Evolutionary conservation across 345 rosid species (phyloP), one percentile per base, ranked within the genome.

Genomic region (Populus tremula): DNA sequence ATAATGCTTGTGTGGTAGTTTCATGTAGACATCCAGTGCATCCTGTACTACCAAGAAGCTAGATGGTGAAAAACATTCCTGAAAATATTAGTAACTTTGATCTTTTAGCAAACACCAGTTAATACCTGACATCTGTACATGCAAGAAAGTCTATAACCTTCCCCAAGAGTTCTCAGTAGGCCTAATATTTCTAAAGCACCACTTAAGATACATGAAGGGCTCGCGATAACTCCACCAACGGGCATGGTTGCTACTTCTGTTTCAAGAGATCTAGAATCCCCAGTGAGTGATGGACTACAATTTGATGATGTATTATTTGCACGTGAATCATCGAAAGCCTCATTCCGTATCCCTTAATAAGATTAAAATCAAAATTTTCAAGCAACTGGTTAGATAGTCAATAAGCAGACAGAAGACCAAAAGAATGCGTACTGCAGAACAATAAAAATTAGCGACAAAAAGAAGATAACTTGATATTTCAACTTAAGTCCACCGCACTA

Each of bases 81-180:
- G 20, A 9, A 70, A 81, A 73, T 61, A 79, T 69, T 67, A 83
- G 23, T 62, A 75, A 77, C 31, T 72, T 65, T 27, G 25, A 47
- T 75, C 62, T 56, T 74, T 67, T 71, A 23, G 47, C 66, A 53
- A 39, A 63, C 72, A 41, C 36, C 35, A 36, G 35, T 43, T 14
- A 38, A 74, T 90, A 96, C 97, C 96, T 94, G 92, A 82, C 98
- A 92, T 79, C 87, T 88, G 85, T 94, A 91, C 87, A 89, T 72
- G 90, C 94, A 91, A 35, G 92, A 91, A 74, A 93, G 90, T 83
- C 97, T 91, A 82, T 88, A 96, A 78, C 95, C 99, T 89, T 96
- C 99, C 75, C 99, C 97, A 43, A 93, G 87, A 82, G 68, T 82
- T 86, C 92, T 91, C 78, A 96, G 82, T 82, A 96, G 95, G 80